Conservation (phyloP, 2,329 filamentous ascomycete genomes). For the Paracorniculantispora psalliotae region DNA sequence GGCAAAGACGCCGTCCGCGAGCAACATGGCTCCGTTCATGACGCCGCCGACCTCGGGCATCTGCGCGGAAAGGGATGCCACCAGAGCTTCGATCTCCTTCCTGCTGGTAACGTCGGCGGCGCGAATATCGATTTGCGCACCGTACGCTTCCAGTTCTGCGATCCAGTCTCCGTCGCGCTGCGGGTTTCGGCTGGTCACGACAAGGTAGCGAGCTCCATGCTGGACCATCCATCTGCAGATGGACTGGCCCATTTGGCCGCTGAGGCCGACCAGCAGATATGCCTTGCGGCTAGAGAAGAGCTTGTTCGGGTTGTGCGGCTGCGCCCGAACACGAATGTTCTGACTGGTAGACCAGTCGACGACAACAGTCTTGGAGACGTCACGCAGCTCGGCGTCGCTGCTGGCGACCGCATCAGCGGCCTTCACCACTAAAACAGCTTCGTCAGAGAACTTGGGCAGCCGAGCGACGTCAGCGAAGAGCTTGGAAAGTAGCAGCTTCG, state of each 20-base stretch:
- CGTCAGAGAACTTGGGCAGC: too few species aligned
- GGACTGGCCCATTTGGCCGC: constrained; percentile 30
- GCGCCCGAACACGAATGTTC: neutral
- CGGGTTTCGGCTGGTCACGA: constrained; percentile 33
- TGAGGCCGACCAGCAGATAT: constrained; percentile 28
- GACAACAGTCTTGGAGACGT: neutral
- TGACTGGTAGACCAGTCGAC: neutral
- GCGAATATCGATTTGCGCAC: too few species aligned
- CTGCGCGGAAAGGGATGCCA: constrained; percentile 19
- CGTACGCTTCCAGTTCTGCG: neutral
- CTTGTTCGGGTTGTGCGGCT: too few species aligned
- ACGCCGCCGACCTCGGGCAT: constrained; percentile 33
- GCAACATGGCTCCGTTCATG: constrained; percentile 33
- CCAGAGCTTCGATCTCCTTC: neutral
- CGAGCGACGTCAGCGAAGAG: too few species aligned
- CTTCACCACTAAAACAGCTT: too few species aligned
- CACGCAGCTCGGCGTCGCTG: too few species aligned
- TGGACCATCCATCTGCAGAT: constrained; percentile 32
- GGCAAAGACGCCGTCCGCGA: constrained; percentile 23
- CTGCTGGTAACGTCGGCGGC: neutral
- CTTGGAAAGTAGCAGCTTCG: too few species aligned
- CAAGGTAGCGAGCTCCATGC: constrained; percentile 29
- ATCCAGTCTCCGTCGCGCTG: constrained; percentile 19
- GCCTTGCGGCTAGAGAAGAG: constrained; percentile 20
- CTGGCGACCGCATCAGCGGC: too few species aligned